A percentile compares a stretch with the other conserved stretches of the same genome.
These are phyloP conservation scores for Barbatosphaeria neglecta DNA, from an alignment of 495 filamentous ascomycete genomes.

Conservation along the genomic window DNA sequence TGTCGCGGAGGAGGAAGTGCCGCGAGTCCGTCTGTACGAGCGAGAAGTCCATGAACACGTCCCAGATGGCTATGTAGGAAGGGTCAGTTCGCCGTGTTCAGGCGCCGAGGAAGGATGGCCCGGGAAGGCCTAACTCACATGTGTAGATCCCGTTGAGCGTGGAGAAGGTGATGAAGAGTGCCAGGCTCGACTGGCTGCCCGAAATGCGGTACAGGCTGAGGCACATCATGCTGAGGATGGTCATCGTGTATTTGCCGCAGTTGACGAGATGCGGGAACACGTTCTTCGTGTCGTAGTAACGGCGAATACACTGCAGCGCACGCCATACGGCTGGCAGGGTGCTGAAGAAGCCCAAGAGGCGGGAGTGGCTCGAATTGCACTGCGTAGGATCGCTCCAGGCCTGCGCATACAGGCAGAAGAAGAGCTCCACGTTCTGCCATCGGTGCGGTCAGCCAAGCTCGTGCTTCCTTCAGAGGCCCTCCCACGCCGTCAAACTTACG, in stretches of 20 bases:
- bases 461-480: not conserved
- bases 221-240: conserved; percentile 64
- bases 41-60: conserved; percentile 93
- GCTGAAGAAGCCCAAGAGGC: conserved; percentile 77
- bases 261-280: conserved; percentile 89
- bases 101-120: not conserved
- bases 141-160: conserved; percentile 71
- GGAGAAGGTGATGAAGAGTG: conserved; percentile 69
- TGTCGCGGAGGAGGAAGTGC: conserved; percentile 61
- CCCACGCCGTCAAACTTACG: conserved; percentile 39
- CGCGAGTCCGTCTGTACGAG: conserved; percentile 63
- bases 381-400: conserved; percentile 56
- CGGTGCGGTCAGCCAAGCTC: conserved; percentile 2
- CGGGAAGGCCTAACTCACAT: conserved; percentile 40
- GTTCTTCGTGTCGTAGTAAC: conserved; percentile 77
- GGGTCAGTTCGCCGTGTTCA: not conserved
- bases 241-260: conserved; percentile 80
- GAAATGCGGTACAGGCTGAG: conserved; percentile 76
- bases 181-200: conserved; percentile 33
- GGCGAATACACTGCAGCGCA: conserved; percentile 78
- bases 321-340: conserved; percentile 78
- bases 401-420: conserved; percentile 84
- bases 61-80: conserved; percentile 59
- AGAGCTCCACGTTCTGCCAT: conserved; percentile 69
- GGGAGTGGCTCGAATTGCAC: conserved; percentile 80